Conservation (phyloP, 495 filamentous ascomycete species). For the Penicillium steckii region DNA sequence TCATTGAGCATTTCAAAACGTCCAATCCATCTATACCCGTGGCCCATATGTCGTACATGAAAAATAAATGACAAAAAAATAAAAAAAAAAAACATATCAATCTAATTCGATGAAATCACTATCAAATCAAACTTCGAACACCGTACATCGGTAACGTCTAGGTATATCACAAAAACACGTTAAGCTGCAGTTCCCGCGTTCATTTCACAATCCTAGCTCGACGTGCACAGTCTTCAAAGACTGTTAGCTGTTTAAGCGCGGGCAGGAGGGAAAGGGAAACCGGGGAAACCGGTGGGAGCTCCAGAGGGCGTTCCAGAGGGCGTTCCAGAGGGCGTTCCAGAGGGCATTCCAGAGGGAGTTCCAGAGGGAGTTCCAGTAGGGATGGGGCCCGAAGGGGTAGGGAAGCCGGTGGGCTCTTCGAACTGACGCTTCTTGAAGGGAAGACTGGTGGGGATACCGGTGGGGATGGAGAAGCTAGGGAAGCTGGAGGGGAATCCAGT, state of each 20-base stretch:
- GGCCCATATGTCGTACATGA: background rate
- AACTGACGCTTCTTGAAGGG: constrained; percentile 4
- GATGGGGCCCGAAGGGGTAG: constrained; percentile 2
- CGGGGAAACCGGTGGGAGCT: background rate
- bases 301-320: constrained; percentile 1
- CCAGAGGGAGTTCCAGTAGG: background rate
- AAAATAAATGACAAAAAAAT: background rate
- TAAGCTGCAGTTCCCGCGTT: background rate
- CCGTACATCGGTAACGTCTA: background rate
- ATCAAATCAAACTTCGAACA: background rate
- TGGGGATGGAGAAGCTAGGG: too few species aligned
- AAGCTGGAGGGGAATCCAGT: background rate
- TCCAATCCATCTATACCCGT: constrained; percentile 8
- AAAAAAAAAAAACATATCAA: background rate
- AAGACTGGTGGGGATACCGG: background rate
- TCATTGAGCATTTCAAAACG: constrained; percentile 10
- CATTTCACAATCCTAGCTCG: background rate
- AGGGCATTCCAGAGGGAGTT: background rate
- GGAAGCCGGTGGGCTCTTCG: background rate
- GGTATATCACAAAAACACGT: background rate
- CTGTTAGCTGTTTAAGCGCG: constrained; percentile 1
- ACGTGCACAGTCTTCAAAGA: background rate
- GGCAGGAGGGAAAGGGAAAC: too few species aligned
- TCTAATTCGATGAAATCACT: too few species aligned
- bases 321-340: background rate